Evolutionary conservation across 352 stramenopile genomes (phyloP).

Genomic region (Halophytophthora batemanensis): DNA sequence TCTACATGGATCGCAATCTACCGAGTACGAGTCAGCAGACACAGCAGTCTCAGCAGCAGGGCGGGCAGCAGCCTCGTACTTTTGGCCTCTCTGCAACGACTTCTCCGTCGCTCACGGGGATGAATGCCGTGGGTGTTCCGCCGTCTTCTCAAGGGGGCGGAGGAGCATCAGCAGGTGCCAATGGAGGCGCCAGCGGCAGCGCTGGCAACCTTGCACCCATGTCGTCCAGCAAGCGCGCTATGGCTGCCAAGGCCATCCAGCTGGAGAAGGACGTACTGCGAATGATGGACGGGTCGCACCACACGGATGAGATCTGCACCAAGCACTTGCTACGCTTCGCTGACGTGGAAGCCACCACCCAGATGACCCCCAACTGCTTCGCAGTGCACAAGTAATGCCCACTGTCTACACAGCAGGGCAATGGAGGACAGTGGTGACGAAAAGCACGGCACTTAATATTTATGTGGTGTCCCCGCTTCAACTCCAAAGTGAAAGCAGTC

Average conservation of each 20-base stretch:
- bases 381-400: slow-evolving; percentile 63
- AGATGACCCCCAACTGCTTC: slow-evolving; percentile 67
- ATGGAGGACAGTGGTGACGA: slow-evolving; percentile 5
- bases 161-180: slow-evolving; percentile 2
- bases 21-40: slow-evolving; percentile 20
- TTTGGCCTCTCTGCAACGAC: slow-evolving; percentile 26
- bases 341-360: slow-evolving; percentile 61
- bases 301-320: slow-evolving; percentile 86
- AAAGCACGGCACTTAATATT: slow-evolving; percentile 27
- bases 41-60: slow-evolving; percentile 26
- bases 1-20: slow-evolving; percentile 50
- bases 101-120: slow-evolving; percentile 31
- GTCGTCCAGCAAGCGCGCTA: slow-evolving; percentile 33
- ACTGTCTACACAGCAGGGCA: not conserved
- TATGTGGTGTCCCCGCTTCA: slow-evolving; percentile 14
- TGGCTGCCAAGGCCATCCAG: slow-evolving; percentile 44
- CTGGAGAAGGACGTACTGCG: slow-evolving; percentile 69
- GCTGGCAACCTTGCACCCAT: slow-evolving; percentile 20
- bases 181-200: slow-evolving; percentile 18
- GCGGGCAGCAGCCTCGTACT: slow-evolving; percentile 23
- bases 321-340: slow-evolving; percentile 65
- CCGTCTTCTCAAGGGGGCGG: slow-evolving; percentile 18
- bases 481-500: slow-evolving; percentile 13
- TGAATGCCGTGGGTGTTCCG: slow-evolving; percentile 27
- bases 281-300: slow-evolving; percentile 81